Evolutionary conservation across 164 flowering plant genomes (phyloP).

Genomic region (Brasenia schreberi): DNA sequence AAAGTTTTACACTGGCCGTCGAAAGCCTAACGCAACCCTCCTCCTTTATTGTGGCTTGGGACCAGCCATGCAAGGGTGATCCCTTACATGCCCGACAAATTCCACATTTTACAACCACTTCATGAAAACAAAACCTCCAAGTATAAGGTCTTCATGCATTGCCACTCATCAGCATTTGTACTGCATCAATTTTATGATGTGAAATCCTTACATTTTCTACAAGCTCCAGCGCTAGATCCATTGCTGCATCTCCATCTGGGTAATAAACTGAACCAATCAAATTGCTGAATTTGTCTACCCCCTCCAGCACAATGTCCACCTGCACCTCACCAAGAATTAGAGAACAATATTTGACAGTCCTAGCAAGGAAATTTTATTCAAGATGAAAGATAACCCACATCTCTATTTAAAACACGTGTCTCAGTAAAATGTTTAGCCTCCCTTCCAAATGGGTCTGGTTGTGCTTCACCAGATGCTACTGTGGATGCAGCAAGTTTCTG

Average conservation of each 20-base stretch:
- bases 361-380: too few species aligned
- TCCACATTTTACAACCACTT: too few species aligned
- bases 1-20: too few species aligned
- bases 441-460: constrained; percentile 66
- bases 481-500: constrained; percentile 71
- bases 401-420: constrained; percentile 68
- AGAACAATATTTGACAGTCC: constrained; percentile 3
- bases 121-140: too few species aligned
- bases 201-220: constrained; percentile 57
- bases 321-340: constrained; percentile 16
- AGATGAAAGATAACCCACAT: constrained; percentile 34
- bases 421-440: constrained; percentile 97
- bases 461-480: constrained; percentile 33
- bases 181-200: too few species aligned
- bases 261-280: constrained; percentile 85
- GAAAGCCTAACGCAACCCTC: too few species aligned
- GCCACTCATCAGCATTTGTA: too few species aligned
- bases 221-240: constrained; percentile 86
- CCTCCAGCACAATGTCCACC: constrained; percentile 93
- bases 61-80: too few species aligned
- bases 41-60: too few species aligned
- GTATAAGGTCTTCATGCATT: too few species aligned
- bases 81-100: too few species aligned
- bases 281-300: constrained; percentile 85
- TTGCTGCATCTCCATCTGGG: constrained; percentile 80